A percentile compares a stretch with the other conserved stretches of the same genome.
Evolutionary conservation across 2,329 filamentous ascomycete species (phyloP).

Genomic region (Cercospora canescens): DNA sequence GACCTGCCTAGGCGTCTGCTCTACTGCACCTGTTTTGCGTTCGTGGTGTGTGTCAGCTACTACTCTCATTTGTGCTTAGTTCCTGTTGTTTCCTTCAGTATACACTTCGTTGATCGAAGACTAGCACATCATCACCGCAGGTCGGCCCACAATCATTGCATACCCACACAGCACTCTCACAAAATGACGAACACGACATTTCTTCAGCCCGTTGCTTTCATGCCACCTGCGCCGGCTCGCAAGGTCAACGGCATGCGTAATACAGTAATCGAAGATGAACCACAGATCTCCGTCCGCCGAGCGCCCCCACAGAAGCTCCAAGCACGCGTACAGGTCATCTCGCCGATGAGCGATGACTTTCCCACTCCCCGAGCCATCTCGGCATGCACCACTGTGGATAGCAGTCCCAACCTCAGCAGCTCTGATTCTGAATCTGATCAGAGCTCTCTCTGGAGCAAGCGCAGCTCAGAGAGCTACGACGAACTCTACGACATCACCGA

Average conservation of each 20-base stretch:
- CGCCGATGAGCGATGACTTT: constrained; percentile 60
- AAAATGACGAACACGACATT: constrained; percentile 44
- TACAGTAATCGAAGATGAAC: constrained; percentile 63
- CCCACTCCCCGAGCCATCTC: constrained; percentile 44
- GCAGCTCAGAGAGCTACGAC: constrained; percentile 75
- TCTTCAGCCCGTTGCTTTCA: constrained; percentile 53
- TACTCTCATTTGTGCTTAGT: constrained; percentile 28
- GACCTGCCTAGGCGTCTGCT: constrained; percentile 23
- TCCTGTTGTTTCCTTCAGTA: constrained; percentile 32
- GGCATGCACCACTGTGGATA: constrained; percentile 35
- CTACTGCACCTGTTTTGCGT: constrained; percentile 24
- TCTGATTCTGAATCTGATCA: constrained; percentile 52
- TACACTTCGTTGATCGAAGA: constrained; percentile 47
- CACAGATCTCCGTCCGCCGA: constrained; percentile 36
- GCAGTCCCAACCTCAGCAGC: constrained; percentile 60
- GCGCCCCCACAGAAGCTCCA: constrained; percentile 36
- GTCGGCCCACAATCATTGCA: constrained; percentile 38
- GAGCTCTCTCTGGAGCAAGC: constrained; percentile 57
- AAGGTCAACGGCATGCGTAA: constrained; percentile 57
- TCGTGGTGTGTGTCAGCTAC: constrained; percentile 24
- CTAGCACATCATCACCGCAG: constrained; percentile 44
- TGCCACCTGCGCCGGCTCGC: constrained; percentile 58
- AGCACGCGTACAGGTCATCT: constrained; percentile 38
- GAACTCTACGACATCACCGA: constrained; percentile 87
- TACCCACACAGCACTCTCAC: not conserved